Conservation (phyloP, 495 filamentous ascomycete genomes). For the Podospora conica region DNA sequence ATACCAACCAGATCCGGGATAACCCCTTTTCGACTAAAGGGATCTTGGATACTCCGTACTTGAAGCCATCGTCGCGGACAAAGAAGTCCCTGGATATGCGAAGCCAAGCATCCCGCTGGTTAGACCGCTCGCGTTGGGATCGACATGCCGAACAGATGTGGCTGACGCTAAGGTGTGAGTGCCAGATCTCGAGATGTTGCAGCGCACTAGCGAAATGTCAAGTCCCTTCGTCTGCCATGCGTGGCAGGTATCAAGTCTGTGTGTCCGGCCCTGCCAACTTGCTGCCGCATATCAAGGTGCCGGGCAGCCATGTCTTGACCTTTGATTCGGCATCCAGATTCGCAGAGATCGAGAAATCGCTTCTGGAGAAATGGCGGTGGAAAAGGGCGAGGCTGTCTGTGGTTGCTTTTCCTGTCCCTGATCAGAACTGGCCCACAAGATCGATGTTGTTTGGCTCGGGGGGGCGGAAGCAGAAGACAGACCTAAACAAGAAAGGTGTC, state of each 20-base stretch:
- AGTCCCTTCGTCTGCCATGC: neutral
- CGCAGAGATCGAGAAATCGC: neutral
- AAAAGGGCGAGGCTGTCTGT: neutral
- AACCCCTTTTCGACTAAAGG: neutral
- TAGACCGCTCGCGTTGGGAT: neutral
- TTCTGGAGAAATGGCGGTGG: neutral
- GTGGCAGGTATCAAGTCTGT: neutral
- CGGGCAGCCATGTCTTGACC: neutral
- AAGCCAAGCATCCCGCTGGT: neutral
- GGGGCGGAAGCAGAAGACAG: neutral
- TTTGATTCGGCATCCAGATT: neutral
- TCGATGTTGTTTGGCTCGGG: neutral
- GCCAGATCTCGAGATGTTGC: conserved; percentile 8
- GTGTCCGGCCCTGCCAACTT: neutral
- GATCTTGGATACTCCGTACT: too few species aligned
- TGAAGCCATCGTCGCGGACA: neutral
- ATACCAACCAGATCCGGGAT: neutral
- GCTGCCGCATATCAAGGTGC: too few species aligned
- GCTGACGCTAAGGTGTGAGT: conserved; percentile 9
- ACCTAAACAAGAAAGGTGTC: neutral
- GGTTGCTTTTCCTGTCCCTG: neutral
- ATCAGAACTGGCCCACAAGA: neutral
- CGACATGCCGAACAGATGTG: conserved; percentile 10
- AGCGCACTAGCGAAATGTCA: conserved; percentile 4
- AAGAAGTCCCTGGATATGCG: neutral